Evolutionary conservation across 352 stramenopile genomes (phyloP), one percentile per base, ranked within the genome.

Genomic region (Phytophthora multivora): DNA sequence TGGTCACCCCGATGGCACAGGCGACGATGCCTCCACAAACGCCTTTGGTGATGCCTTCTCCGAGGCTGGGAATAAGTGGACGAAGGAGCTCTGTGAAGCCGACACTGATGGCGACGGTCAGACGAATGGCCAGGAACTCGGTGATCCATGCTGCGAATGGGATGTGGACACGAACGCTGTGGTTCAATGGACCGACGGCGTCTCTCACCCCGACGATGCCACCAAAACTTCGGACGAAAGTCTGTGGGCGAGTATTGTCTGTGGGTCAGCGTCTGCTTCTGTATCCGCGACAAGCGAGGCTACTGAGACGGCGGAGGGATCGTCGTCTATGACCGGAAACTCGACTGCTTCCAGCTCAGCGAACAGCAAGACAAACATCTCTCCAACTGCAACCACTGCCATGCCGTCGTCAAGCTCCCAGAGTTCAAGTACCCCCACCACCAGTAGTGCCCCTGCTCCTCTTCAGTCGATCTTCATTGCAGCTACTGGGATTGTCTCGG

Each of bases 161-260:
- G 45, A 56, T 23, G 56, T 56, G 54, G 35, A 63, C 38, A 51
- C 36, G 9, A 63, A 63, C 26, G 28, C 56, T 1, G 56, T 58
- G n/a, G 46, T 63, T n/a, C 56, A 51, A 9, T 51, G 56, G 56
- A 53, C 57, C 6, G 40, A 52, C 6, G 57, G 57, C 2, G 57
- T 65, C 26, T 65, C 57, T 26, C 57, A 65, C 57, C 57, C 57
- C 1, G 57, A 59, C 16, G 54, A 63, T 21, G 54, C 54, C 18
- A 39, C 43, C 54, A 63, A 63, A 31, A 63, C 54, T 31, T 65
- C 57, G 21, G 57, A 65, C 15, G 40, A 59, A 48, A 65, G 48
- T 40, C 35, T 65, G 31, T 65, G 57, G 57, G 48, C 48, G 16
- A 65, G 31, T 11, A 47, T 65, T 13, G 39, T 40, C 40, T 65